Evolutionary conservation across 2,329 filamentous ascomycete genomes (phyloP), one percentile per base, ranked within the genome.

Genomic region (Chrysosporium keratinophilum): DNA sequence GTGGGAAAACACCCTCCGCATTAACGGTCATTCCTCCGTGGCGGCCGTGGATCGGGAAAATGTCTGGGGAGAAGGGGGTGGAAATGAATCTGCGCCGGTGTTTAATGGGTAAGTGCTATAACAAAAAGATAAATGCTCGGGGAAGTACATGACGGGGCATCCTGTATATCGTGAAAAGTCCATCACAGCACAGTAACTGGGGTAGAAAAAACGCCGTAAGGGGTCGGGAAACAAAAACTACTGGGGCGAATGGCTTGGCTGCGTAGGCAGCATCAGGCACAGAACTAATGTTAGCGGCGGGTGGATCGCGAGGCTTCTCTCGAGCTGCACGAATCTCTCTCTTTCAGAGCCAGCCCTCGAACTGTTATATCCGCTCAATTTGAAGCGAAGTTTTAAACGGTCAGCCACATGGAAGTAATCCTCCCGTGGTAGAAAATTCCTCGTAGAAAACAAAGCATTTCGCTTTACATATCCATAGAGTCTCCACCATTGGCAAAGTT

Each of bases 401-500:
- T 15, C 11, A 12, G 15, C 9, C 2, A 19, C 31, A 12, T 7
- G 3, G 5, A 4, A n/a, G 7, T 44, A 52, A 54, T 33, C 33
- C 39, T 28, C 37, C 35, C 31, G 41, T 48, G 37, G 19, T 51
- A 31, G 10, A 19, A 5, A 20, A 28, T 28, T 11, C 10, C 19
- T 48, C 28, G 54, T 47, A 48, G 28, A 14, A 15, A 35, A 5
- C 34, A 28, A 7, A n/a, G 34, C 15, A 50, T 46, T 3, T 11
- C 12, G 14, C 34, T 71, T 79, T 79, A 84, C 81, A 84, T 87
- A 66, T 87, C 84, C 83, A 87, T 87, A 40, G 80, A 81, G 65
- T 86, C 84, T 60, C 77, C 80, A 58, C 81, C 81, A 65, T 83
- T 77, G 69, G 87, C 87, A 70, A 98, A 98, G 81, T 88, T 95